Evolutionary conservation across 257 asterid genomes (phyloP).

Genomic region (Verbascum thapsus): DNA sequence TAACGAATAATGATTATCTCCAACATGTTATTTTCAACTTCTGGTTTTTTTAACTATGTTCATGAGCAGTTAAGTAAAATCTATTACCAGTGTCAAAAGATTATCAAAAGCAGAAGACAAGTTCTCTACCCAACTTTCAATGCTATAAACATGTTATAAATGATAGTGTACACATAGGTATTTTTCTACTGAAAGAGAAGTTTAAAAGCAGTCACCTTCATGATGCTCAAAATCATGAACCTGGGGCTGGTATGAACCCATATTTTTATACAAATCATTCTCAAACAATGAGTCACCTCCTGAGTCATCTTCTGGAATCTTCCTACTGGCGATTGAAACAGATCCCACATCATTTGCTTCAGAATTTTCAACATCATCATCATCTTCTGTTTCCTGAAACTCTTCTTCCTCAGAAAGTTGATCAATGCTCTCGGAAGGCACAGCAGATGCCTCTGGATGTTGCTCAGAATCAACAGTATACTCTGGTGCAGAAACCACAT

Average conservation of each 20-base stretch:
- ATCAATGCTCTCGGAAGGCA: slow-evolving; percentile 41
- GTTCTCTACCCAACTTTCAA: neutral
- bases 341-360: slow-evolving; percentile 45
- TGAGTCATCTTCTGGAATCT: slow-evolving; percentile 53
- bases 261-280: slow-evolving; percentile 49
- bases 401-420: slow-evolving; percentile 51
- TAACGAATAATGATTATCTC: neutral
- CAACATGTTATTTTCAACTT: neutral
- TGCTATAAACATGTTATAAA: neutral
- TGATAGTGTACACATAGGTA: neutral
- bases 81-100: neutral
- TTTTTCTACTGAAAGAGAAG: neutral
- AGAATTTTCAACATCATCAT: slow-evolving; percentile 40
- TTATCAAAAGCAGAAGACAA: neutral
- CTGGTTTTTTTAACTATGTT: neutral
- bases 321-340: slow-evolving; percentile 49
- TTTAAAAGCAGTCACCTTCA: slow-evolving; percentile 48
- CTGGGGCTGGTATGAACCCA: slow-evolving; percentile 56
- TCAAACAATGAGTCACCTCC: slow-evolving; percentile 58
- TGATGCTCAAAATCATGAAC: slow-evolving; percentile 42
- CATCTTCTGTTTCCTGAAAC: slow-evolving; percentile 49
- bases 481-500: slow-evolving; percentile 38
- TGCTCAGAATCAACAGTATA: slow-evolving; percentile 42
- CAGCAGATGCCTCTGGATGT: slow-evolving; percentile 51
- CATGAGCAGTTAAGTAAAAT: neutral